phyloP scores from a whole-genome alignment of 805 yeast species.

The Hanseniaspora jakobsenii region DNA sequence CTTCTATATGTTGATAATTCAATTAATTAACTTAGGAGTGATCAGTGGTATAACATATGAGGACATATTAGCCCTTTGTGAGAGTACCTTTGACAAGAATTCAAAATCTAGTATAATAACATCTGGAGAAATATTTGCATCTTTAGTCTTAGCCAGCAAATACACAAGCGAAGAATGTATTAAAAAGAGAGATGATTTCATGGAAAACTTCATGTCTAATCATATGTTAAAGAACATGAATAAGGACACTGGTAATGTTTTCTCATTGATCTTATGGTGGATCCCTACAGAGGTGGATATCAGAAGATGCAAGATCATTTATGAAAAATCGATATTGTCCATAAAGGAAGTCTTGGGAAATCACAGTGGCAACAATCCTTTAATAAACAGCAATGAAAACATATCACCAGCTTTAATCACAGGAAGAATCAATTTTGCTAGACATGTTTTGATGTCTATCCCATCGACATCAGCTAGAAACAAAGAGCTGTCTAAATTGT shows the following conservation, averaged over 20 bases:
- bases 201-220: conserved; percentile 34
- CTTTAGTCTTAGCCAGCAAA: conserved; percentile 42
- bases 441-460: conserved; percentile 37
- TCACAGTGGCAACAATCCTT: neutral
- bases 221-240: conserved; percentile 49
- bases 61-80: conserved; percentile 43
- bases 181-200: conserved; percentile 34
- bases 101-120: conserved; percentile 71
- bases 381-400: neutral
- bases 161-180: conserved; percentile 30
- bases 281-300: conserved; percentile 51
- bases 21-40: conserved; percentile 27
- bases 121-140: conserved; percentile 56
- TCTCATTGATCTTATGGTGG: conserved; percentile 73
- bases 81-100: conserved; percentile 42
- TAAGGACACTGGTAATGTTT: conserved; percentile 60
- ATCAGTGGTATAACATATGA: conserved; percentile 32
- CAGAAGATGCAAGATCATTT: conserved; percentile 44
- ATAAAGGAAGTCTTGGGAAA: conserved; percentile 2
- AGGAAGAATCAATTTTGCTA: conserved; percentile 33
- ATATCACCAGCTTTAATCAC: conserved; percentile 9
- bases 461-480: conserved; percentile 46
- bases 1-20: conserved; percentile 40
- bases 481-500: conserved; percentile 32
- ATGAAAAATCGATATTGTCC: conserved; percentile 6